These are phyloP conservation scores for Sporopachydermia quercuum DNA, from an alignment of 805 yeast species.

Conservation along the genomic window DNA sequence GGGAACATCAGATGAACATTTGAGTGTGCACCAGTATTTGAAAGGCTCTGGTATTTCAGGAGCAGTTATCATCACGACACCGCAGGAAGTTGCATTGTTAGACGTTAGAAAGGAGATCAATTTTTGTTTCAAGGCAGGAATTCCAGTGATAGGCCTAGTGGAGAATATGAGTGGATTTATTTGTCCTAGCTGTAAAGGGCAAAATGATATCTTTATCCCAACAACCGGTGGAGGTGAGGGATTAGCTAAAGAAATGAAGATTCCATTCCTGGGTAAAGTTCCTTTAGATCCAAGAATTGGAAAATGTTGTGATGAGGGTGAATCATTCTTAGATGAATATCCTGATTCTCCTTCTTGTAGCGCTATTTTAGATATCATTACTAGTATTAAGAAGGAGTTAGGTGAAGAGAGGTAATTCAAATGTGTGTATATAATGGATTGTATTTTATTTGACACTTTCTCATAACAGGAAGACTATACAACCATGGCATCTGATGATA, in stretches of 20 bases:
- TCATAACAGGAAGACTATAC: no score
- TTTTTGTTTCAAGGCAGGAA: slow-evolving; percentile 83
- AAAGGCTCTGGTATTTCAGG: slow-evolving; percentile 91
- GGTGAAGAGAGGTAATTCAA: no score
- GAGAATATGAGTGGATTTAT: slow-evolving; percentile 99
- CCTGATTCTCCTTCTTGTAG: slow-evolving; percentile 90
- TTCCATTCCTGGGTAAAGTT: slow-evolving; percentile 79
- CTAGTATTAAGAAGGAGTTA: slow-evolving; percentile 7
- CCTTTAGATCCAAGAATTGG: slow-evolving; percentile 96
- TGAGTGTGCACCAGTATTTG: slow-evolving; percentile 76
- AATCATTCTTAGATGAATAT: slow-evolving; percentile 62
- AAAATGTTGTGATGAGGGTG: slow-evolving; percentile 73
- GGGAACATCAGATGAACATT: slow-evolving; percentile 95
- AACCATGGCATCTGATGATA: no score
- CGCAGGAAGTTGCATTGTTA: slow-evolving; percentile 90
- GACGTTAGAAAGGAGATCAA: slow-evolving; percentile 95
- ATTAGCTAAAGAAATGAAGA: slow-evolving; percentile 61
- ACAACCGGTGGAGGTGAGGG: slow-evolving; percentile 95
- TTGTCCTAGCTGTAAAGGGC: slow-evolving; percentile 86
- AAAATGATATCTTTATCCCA: slow-evolving; percentile 79
- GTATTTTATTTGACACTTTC: no score
- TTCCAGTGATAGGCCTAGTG: slow-evolving; percentile 74
- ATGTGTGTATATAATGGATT: no score
- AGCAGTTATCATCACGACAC: slow-evolving; percentile 88
- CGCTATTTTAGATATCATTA: slow-evolving; percentile 72